Percentiles rank a stretch among this genome's conserved stretches.
phyloP scores from a whole-genome alignment of 352 stramenopile genomes.

The Globisporangium rhizosaccharum region DNA sequence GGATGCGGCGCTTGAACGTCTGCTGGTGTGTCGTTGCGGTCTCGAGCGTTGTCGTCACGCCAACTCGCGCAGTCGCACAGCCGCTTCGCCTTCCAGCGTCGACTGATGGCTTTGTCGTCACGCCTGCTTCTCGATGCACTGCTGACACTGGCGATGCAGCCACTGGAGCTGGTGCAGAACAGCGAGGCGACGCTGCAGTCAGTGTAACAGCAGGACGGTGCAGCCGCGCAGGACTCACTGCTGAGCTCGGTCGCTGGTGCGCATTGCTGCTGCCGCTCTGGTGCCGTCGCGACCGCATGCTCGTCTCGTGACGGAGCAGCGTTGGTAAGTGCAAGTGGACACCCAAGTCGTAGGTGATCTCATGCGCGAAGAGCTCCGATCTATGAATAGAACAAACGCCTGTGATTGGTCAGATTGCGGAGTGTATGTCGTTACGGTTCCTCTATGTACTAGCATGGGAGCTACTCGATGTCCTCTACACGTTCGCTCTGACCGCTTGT shows the following conservation, averaged over 20 bases:
- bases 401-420: background rate
- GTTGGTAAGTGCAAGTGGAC: background rate
- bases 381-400: background rate
- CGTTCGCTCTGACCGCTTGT: slow-evolving; percentile 24
- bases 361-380: background rate
- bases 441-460: background rate
- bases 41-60: slow-evolving; percentile 9
- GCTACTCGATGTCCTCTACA: background rate
- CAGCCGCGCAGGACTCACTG: background rate
- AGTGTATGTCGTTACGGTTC: background rate
- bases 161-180: background rate
- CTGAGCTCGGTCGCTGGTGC: slow-evolving; percentile 5
- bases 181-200: background rate
- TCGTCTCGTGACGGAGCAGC: background rate
- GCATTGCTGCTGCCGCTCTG: slow-evolving; percentile 51
- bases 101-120: background rate
- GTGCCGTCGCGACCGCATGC: slow-evolving; percentile 44
- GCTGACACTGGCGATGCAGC: background rate
- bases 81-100: slow-evolving; percentile 5
- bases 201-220: background rate
- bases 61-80: slow-evolving; percentile 17
- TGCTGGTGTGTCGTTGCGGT: background rate
- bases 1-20: slow-evolving; percentile 22
- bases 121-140: background rate
- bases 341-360: background rate